Evolutionary conservation across 2,329 filamentous ascomycete species (phyloP).

Genomic region (Cladosporium velox): DNA sequence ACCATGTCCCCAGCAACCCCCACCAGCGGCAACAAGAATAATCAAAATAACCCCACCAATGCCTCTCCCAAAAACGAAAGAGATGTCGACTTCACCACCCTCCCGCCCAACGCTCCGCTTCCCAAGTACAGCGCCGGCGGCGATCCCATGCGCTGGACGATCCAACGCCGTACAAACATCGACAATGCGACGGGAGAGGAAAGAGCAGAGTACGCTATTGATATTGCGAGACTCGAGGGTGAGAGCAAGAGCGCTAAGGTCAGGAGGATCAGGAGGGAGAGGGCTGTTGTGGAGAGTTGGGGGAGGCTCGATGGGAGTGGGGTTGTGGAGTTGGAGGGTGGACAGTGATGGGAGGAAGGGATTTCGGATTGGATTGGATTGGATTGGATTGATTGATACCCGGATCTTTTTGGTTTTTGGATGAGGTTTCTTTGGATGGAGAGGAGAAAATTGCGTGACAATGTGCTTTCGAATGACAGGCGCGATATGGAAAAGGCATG

Average conservation of each 20-base stretch:
- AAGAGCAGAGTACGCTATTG: slow-evolving; percentile 11
- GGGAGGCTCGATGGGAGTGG: not conserved
- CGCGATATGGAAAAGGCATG: too few relatives aligned
- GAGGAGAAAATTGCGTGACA: too few relatives aligned
- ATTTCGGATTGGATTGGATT: not conserved
- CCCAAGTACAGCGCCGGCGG: not conserved
- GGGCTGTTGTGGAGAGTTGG: slow-evolving; percentile 10
- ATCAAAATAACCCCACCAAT: not conserved
- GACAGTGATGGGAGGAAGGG: not conserved
- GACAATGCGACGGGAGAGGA: not conserved
- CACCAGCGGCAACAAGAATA: not conserved
- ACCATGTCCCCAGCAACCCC: not conserved
- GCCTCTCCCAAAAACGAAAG: not conserved
- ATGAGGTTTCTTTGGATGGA: too few relatives aligned
- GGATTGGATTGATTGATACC: too few relatives aligned
- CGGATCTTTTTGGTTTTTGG: too few relatives aligned
- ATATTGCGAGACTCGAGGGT: not conserved
- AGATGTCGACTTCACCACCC: not conserved
- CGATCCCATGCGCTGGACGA: not conserved
- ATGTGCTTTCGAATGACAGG: too few relatives aligned
- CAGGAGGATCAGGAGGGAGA: slow-evolving; percentile 7
- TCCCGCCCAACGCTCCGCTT: not conserved
- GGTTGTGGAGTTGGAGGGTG: not conserved
- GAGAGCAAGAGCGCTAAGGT: slow-evolving; percentile 16
- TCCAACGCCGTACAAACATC: not conserved